A percentile compares a stretch with the other conserved stretches of the same genome.
Conservation (phyloP, 2,329 filamentous ascomycete species). For the Calonectria fujianensis region DNA sequence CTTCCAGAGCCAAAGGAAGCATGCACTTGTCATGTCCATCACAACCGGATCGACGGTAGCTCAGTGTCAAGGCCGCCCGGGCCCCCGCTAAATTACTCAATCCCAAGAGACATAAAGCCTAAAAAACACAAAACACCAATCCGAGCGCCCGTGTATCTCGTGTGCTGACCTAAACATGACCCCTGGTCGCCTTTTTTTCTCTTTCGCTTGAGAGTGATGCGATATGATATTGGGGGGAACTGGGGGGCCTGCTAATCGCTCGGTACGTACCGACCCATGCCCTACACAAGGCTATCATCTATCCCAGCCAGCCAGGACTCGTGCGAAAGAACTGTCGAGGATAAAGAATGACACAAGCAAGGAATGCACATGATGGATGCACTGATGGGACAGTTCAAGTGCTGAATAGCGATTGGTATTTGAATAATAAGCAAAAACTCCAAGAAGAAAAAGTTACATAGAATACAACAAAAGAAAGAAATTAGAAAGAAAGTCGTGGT, state of each 20-base stretch:
- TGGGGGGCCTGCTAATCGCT: not conserved
- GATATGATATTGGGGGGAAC: not conserved
- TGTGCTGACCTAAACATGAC: slow-evolving; percentile 33
- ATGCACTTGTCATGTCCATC: slow-evolving; percentile 21
- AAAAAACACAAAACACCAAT: slow-evolving; percentile 30
- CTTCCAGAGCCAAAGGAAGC: not conserved
- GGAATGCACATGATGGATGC: not conserved
- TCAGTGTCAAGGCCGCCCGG: not conserved
- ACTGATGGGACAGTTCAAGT: not conserved
- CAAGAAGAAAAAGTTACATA: slow-evolving; percentile 45
- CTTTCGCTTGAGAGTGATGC: not conserved
- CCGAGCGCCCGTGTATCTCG: slow-evolving; percentile 14
- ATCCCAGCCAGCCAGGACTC: not conserved
- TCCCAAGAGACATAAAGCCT: not conserved
- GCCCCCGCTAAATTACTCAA: slow-evolving; percentile 1
- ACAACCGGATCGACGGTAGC: slow-evolving; percentile 12
- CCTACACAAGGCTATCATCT: not conserved
- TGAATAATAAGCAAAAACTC: not conserved
- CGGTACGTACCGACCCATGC: slow-evolving; percentile 2
- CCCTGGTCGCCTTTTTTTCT: not conserved
- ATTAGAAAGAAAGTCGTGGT: slow-evolving; percentile 47
- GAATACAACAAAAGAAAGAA: slow-evolving; percentile 42
- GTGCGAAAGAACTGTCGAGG: not conserved
- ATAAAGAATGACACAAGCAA: not conserved
- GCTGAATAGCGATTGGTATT: not conserved